These are phyloP conservation scores for Tetrahymena malaccensis DNA, from an alignment of 73 alveolate genomes.

Conservation along the genomic window DNA sequence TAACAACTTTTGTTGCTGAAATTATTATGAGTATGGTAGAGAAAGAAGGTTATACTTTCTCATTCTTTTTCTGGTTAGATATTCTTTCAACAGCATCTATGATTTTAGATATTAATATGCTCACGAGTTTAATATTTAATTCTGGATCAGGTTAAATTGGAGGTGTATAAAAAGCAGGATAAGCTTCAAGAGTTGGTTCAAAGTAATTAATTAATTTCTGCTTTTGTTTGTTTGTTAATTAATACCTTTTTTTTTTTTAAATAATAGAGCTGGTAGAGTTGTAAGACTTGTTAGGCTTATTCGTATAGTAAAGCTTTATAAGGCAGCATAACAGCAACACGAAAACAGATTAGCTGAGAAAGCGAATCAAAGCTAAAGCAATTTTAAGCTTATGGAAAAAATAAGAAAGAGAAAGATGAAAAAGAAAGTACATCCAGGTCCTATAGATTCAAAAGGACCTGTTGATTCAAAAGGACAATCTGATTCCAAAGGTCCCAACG, in stretches of 20 bases:
- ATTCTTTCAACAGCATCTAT: slow-evolving; percentile 58
- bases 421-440: not conserved
- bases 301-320: slow-evolving; percentile 75
- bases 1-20: slow-evolving; percentile 39
- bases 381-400: not conserved
- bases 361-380: not conserved
- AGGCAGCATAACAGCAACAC: slow-evolving; percentile 39
- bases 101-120: slow-evolving; percentile 52
- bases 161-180: slow-evolving; percentile 27
- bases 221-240: not conserved
- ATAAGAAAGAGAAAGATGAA: not conserved
- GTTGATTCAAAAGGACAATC: slow-evolving; percentile 2
- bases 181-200: slow-evolving; percentile 39
- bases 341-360: slow-evolving; percentile 3
- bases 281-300: slow-evolving; percentile 64
- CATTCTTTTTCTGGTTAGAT: slow-evolving; percentile 72
- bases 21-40: slow-evolving; percentile 48
- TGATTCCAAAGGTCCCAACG: slow-evolving; percentile 14
- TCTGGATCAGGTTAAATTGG: slow-evolving; percentile 22
- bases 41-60: slow-evolving; percentile 23
- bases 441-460: not conserved
- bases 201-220: not conserved
- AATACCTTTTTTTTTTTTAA: not conserved
- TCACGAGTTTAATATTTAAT: not conserved
- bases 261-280: slow-evolving; percentile 54